These are phyloP conservation scores for Emmonsiellopsis sp. DNA, from an alignment of 2,329 filamentous ascomycete genomes.

Conservation along the genomic window DNA sequence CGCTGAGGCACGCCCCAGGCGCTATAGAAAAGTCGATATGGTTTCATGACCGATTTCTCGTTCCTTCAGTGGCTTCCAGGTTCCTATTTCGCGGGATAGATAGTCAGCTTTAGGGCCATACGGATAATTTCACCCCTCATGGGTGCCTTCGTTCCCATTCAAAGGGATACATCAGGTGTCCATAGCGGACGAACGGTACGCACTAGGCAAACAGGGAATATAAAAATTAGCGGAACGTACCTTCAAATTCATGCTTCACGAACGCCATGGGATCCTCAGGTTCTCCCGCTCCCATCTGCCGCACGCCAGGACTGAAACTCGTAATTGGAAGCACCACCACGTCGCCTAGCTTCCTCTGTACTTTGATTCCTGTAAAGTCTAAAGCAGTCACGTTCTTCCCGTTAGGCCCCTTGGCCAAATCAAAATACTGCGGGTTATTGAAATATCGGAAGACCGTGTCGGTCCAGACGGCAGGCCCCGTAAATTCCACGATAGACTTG, in stretches of 20 bases:
- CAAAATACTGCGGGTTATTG: slow-evolving; percentile 82
- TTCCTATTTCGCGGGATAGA: slow-evolving; percentile 39
- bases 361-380: slow-evolving; percentile 81
- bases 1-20: too few relatives aligned
- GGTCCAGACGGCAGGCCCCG: slow-evolving; percentile 89
- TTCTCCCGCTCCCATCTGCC: slow-evolving; percentile 84
- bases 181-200: neutral
- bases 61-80: slow-evolving; percentile 65
- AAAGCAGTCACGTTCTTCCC: slow-evolving; percentile 69
- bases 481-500: slow-evolving; percentile 83
- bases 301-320: slow-evolving; percentile 89
- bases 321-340: slow-evolving; percentile 92
- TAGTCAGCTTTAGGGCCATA: too few relatives aligned
- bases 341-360: slow-evolving; percentile 80
- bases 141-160: too few relatives aligned
- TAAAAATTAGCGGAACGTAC: slow-evolving; percentile 40
- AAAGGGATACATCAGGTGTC: too few relatives aligned
- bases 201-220: too few relatives aligned
- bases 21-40: too few relatives aligned
- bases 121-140: too few relatives aligned
- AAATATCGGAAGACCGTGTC: slow-evolving; percentile 87
- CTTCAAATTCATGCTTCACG: slow-evolving; percentile 94
- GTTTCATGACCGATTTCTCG: slow-evolving; percentile 51
- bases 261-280: slow-evolving; percentile 91
- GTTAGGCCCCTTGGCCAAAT: slow-evolving; percentile 53